Evolutionary conservation across 495 filamentous ascomycete species (phyloP).

Genomic region (Elasticomyces elasticus): DNA sequence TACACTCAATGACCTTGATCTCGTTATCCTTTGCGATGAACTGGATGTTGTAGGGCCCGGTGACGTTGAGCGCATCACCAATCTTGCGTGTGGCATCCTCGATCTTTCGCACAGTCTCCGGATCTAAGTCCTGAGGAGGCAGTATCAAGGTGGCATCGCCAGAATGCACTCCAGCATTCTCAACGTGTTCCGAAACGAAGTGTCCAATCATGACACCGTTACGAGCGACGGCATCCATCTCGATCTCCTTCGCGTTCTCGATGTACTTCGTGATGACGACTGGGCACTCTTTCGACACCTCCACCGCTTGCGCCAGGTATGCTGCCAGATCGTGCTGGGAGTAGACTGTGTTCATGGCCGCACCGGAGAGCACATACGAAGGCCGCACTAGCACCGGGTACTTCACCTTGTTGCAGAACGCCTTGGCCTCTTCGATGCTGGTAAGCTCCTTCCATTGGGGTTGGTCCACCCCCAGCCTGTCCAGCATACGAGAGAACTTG

Average conservation of each 20-base stretch:
- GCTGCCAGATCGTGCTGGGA: conserved; percentile 80
- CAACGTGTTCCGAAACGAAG: conserved; percentile 93
- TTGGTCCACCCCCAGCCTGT: conserved; percentile 92
- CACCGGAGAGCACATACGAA: conserved; percentile 91
- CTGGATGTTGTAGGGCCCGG: conserved; percentile 96
- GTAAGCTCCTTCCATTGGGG: conserved; percentile 96
- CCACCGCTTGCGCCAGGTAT: conserved; percentile 80
- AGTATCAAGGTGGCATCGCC: conserved; percentile 90
- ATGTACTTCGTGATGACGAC: conserved; percentile 99
- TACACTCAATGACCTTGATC: conserved; percentile 99
- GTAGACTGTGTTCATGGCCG: conserved; percentile 98
- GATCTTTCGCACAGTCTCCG: conserved; percentile 79
- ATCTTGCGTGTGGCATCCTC: conserved; percentile 95
- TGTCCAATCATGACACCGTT: conserved; percentile 80
- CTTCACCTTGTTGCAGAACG: conserved; percentile 70
- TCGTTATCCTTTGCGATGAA: conserved; percentile 99
- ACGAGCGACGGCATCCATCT: conserved; percentile 89
- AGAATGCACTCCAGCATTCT: conserved; percentile 96
- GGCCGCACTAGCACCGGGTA: conserved; percentile 93
- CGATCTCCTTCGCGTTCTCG: conserved; percentile 93
- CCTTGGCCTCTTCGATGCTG: conserved; percentile 73
- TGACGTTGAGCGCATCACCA: conserved; percentile 86
- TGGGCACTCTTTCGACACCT: conserved; percentile 92
- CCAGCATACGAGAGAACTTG: conserved; percentile 96
- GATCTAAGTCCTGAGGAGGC: conserved; percentile 85